Base-by-base conservation (phyloP, 2,329 filamentous ascomycete species). In the Alternaria panax region DNA sequence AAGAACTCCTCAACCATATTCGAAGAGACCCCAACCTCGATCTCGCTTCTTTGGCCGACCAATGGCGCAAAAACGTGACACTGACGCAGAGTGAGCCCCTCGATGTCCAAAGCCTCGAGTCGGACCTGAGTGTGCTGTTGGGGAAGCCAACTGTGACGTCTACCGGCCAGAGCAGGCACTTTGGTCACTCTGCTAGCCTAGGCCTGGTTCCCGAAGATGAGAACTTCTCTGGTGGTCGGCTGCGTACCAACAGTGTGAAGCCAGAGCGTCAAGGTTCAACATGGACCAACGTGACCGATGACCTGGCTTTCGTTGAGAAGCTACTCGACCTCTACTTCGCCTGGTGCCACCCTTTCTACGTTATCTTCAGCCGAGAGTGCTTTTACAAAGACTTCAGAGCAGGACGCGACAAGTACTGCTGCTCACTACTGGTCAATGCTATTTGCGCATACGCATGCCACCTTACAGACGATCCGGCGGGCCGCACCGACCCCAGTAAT, bases 291-390 rank as follows among this genome's bases (percentile, higher is more conserved):
- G 82, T 91, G 22, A 90, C 88, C 2, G 70, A 75, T 3, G 88
- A 91, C 64, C 68, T 80, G 12, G 78, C 74, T 12, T 82, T 91
- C 28, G 86, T 91, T 1, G 82, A 88, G 61, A 87, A 89, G 66
- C 80, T 91, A 9, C 77, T 91, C 52, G 82, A 85, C 0, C 79
- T 91, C 30, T 92, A 91, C 77, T 92, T 92, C 65, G 67, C 67
- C 12, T 90, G 88, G 79, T 92, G 90, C 86, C 91, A 92, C 72
- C 88, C 90, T 3, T 92, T 89, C 12, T 92, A 91, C 76, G 87
- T 89, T 4, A 87, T 90, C 2, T 83, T 92, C 43, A 90, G 88
- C 70, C 89, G 90, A 70, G 88, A 91, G 67, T 86, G 89, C 69
- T 92, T 92, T 67, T 79, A 90, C 58, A 82, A 83, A 51, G 89